Conservation (phyloP, 2,329 filamentous ascomycete species). For the Stylonectria norvegica region DNA sequence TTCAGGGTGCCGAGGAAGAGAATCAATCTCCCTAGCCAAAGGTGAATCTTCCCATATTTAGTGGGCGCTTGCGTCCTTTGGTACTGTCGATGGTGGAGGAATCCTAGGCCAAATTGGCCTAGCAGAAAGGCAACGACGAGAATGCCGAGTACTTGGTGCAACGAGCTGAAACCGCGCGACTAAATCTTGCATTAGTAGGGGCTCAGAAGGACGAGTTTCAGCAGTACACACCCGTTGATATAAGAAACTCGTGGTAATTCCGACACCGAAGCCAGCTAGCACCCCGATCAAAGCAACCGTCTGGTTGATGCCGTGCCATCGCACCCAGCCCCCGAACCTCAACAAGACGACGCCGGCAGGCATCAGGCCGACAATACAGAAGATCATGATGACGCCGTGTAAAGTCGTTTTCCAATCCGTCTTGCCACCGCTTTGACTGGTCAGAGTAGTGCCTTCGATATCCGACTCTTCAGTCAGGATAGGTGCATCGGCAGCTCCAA, state of each 20-base stretch:
- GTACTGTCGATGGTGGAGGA: conserved; percentile 53
- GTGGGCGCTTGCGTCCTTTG: conserved; percentile 48
- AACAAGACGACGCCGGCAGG: conserved; percentile 55
- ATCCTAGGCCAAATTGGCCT: conserved; percentile 51
- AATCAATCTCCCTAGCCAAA: conserved; percentile 54
- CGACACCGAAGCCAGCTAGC: conserved; percentile 49
- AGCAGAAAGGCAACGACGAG: conserved; percentile 51
- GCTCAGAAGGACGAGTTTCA: neutral
- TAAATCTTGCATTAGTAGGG: conserved; percentile 25
- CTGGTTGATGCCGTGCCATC: conserved; percentile 55
- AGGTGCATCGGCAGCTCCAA: conserved; percentile 43
- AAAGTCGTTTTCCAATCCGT: conserved; percentile 39
- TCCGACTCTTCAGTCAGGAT: conserved; percentile 33
- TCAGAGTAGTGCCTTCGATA: conserved; percentile 35
- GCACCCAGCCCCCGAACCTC: conserved; percentile 48
- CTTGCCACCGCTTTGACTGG: conserved; percentile 29
- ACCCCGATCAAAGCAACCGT: conserved; percentile 45
- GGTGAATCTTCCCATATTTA: conserved; percentile 50
- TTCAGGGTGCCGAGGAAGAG: conserved; percentile 54
- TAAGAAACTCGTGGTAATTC: conserved; percentile 48
- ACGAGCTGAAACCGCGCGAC: conserved; percentile 50
- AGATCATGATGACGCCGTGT: conserved; percentile 53
- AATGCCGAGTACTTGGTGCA: conserved; percentile 59
- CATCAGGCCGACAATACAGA: conserved; percentile 53
- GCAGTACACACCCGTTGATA: conserved; percentile 52